Evolutionary conservation across 1,139 yeast species (phyloP), one percentile per base, ranked within the genome.

Genomic region (Trichomonascaceae sp.): DNA sequence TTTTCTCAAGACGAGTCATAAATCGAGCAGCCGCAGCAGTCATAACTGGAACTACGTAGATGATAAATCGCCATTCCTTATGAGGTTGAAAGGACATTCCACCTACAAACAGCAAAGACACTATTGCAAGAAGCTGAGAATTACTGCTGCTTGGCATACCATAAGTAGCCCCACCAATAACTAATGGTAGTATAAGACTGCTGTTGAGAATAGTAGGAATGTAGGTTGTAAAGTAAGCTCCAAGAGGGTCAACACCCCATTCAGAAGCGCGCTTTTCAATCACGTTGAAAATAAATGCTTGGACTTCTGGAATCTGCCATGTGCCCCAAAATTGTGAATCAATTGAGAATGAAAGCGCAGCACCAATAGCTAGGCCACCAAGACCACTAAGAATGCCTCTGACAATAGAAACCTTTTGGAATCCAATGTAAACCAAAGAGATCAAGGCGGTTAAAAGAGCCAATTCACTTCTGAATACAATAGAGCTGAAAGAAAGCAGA

Each of bases 11-110:
- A 1, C 49, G 43, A 0, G 83, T 73, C 36, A 86, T 75, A 1
- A 87, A 88, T 52, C 79, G 75, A 4, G 95, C 85, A 2, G 88
- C 91, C 45, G 79, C 68, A 39, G 85, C 64, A 0, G 86, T 80
- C 55, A 88, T 68, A 0, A 86, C 74, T 1, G 98, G 97, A 10
- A 85, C 71, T 0, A 83, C 74, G 66, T 91, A 93, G 15, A 85
- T 73, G 52, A 93, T 82, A 62, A 91, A 93, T 61, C 98, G 79
- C 96, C 96, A 89, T 73, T 93, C 98, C 68, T 91, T 93, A 63
- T 91, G 98, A 1, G 95, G 93, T 67, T 87, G 95, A 54, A 85
- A 68, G 0, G 97, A 90, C 78, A 90, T 78, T 1, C 80, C 66
- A 1, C 74, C 61, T 32, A 89, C 76, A 66, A 74, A 91, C 10